These are phyloP conservation scores for Nitzschia putrida DNA, from an alignment of 108 stramenopile genomes.

Conservation along the genomic window DNA sequence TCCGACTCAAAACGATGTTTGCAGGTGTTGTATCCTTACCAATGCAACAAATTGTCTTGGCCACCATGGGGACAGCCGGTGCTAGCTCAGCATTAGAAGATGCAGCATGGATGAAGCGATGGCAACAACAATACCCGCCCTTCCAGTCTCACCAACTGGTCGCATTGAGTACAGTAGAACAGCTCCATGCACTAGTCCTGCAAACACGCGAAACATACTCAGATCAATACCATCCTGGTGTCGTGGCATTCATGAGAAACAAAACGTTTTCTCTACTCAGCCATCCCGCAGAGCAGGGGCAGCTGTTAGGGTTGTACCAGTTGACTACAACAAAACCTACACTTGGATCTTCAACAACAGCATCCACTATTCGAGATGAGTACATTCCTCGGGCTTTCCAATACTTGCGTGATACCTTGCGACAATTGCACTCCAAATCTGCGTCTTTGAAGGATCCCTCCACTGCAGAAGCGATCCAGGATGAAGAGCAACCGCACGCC, in stretches of 20 bases:
- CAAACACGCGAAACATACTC: slow-evolving; percentile 1
- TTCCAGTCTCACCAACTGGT: slow-evolving; percentile 17
- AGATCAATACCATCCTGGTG: slow-evolving; percentile 23
- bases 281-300: background rate
- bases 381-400: background rate
- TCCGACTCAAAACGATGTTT: background rate
- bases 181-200: slow-evolving; percentile 6
- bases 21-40: slow-evolving; percentile 7
- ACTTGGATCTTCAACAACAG: background rate
- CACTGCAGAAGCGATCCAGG: background rate
- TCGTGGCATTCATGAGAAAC: background rate
- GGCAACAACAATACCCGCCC: background rate
- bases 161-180: slow-evolving; percentile 9
- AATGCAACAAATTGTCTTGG: background rate
- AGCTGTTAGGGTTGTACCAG: slow-evolving; percentile 7
- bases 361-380: background rate
- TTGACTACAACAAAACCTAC: background rate
- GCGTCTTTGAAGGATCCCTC: background rate
- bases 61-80: background rate
- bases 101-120: background rate
- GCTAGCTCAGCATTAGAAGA: slow-evolving; percentile 17
- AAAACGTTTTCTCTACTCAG: slow-evolving; percentile 3
- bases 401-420: background rate
- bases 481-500: slow-evolving; percentile 13
- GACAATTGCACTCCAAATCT: background rate